phyloP scores from a whole-genome alignment of 148 eudicot species.

The Cornus controversa region DNA sequence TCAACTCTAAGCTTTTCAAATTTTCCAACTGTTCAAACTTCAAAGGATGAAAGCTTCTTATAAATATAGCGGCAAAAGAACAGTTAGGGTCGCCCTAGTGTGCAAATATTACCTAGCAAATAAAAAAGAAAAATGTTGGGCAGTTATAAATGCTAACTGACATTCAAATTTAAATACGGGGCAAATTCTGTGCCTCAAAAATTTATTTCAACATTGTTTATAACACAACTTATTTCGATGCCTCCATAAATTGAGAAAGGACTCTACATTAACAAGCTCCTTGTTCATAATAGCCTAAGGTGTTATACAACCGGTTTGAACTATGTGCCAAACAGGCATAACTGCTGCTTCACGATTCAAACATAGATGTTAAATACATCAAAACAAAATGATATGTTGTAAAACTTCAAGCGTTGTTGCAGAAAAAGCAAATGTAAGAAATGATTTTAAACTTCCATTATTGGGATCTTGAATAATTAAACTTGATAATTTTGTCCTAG shows the following conservation, averaged over 20 bases:
- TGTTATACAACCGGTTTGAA: not conserved
- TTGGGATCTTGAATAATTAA: not conserved
- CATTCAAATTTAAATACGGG: not conserved
- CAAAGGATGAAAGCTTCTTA: too few relatives aligned
- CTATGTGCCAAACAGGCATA: not conserved
- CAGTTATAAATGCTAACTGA: not conserved
- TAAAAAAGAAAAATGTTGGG: not conserved
- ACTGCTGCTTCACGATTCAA: not conserved
- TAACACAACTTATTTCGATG: not conserved
- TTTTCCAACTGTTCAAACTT: too few relatives aligned
- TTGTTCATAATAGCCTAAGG: not conserved
- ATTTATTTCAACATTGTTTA: not conserved
- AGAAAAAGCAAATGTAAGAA: not conserved
- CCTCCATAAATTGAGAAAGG: not conserved
- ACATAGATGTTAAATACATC: not conserved
- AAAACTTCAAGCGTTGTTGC: not conserved
- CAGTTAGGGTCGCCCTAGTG: not conserved
- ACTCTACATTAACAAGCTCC: not conserved
- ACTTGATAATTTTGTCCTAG: too few relatives aligned
- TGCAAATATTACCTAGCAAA: not conserved
- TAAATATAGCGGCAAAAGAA: not conserved
- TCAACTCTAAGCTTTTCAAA: too few relatives aligned
- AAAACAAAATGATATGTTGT: not conserved
- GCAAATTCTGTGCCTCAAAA: not conserved
- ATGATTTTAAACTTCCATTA: not conserved